A percentile compares a stretch with the other conserved stretches of the same genome.
Conservation (phyloP, 1,284 basidiomycete genomes). For the Thelephora terrestris region DNA sequence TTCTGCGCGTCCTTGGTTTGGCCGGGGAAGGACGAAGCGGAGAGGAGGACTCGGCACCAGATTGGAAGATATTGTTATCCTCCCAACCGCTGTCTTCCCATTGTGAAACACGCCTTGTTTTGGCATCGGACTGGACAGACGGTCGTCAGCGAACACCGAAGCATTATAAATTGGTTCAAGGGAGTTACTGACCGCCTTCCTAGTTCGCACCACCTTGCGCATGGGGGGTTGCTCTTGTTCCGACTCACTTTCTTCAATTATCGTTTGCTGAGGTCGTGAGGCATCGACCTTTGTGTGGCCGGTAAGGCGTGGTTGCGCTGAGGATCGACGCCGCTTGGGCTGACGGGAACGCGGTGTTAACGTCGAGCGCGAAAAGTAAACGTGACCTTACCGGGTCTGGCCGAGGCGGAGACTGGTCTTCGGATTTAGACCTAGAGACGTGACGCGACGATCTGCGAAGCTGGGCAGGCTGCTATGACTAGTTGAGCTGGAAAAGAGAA, state of each 20-base stretch:
- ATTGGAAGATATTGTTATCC: constrained; percentile 78
- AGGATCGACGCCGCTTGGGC: constrained; percentile 53
- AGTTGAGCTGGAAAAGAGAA: constrained; percentile 27
- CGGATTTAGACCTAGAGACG: constrained; percentile 37
- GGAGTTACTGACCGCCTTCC: constrained; percentile 41
- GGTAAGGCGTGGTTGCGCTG: constrained; percentile 59
- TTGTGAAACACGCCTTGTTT: constrained; percentile 2
- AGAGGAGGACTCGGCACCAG: constrained; percentile 70
- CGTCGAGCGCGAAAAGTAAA: constrained; percentile 5
- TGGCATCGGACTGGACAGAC: background rate
- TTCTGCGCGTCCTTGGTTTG: constrained; percentile 37
- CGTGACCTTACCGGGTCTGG: constrained; percentile 36
- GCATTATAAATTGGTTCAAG: constrained; percentile 2
- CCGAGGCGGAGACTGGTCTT: constrained; percentile 27
- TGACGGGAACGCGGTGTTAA: constrained; percentile 15
- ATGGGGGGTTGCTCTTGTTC: constrained; percentile 47
- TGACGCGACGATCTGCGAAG: constrained; percentile 36
- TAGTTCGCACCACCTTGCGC: constrained; percentile 51
- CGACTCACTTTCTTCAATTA: constrained; percentile 70
- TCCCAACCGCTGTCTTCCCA: constrained; percentile 71
- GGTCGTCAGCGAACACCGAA: constrained; percentile 25
- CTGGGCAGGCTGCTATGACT: constrained; percentile 17
- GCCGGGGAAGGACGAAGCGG: constrained; percentile 52
- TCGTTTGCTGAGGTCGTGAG: constrained; percentile 9
- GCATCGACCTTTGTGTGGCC: constrained; percentile 26